Conservation (phyloP, 306 rosid species). For the Inga oerstediana region DNA sequence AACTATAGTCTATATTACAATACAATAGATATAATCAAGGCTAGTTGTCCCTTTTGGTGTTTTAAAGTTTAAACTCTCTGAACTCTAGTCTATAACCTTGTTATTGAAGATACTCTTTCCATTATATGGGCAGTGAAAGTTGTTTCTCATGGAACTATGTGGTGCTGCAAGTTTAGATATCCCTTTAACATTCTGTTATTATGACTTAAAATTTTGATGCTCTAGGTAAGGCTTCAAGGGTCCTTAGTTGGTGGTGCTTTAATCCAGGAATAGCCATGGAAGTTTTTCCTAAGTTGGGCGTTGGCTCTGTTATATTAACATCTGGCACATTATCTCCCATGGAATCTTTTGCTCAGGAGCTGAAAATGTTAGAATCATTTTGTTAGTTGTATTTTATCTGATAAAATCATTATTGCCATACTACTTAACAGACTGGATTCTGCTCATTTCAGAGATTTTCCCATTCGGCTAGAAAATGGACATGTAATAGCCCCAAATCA, state of each 20-base stretch:
- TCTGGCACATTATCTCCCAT: constrained; percentile 93
- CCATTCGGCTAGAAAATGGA: constrained; percentile 87
- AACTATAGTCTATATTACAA: neutral
- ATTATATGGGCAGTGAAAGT: constrained; percentile 13
- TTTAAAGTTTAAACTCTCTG: neutral
- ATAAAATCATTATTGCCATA: constrained; percentile 29
- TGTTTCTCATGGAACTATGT: constrained; percentile 21
- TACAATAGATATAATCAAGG: neutral
- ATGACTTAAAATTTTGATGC: constrained; percentile 32
- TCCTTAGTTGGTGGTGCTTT: constrained; percentile 99
- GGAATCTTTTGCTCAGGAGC: constrained; percentile 91
- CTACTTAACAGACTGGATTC: constrained; percentile 33
- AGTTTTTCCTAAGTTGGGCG: constrained; percentile 28
- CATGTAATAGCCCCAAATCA: constrained; percentile 88
- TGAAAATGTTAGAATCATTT: constrained; percentile 67
- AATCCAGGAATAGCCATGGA: constrained; percentile 46
- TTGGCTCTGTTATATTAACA: constrained; percentile 88
- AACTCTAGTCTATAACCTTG: constrained; percentile 23
- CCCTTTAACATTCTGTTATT: constrained; percentile 31
- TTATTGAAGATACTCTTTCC: constrained; percentile 22
- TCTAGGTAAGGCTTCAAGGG: constrained; percentile 80
- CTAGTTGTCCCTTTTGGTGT: constrained; percentile 26
- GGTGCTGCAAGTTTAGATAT: constrained; percentile 22
- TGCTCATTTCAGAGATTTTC: constrained; percentile 73
- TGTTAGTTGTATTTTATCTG: constrained; percentile 31